A percentile compares a stretch with the other conserved stretches of the same genome.
Conservation (phyloP, 352 stramenopile species). For the Pythium rishiriense region DNA sequence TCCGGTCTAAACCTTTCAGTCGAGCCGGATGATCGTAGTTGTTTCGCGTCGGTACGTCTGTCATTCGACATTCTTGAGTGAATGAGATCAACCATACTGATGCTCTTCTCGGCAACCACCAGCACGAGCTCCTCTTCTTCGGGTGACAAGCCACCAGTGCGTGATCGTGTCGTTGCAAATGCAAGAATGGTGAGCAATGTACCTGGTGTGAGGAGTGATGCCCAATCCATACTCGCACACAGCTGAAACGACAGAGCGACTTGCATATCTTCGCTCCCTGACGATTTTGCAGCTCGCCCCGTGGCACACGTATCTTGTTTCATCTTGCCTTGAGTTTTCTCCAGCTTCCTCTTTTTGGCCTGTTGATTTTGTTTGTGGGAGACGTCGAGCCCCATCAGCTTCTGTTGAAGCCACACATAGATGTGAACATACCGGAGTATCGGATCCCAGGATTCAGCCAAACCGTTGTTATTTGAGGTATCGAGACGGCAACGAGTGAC, state of each 20-base stretch:
- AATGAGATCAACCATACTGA: conserved; percentile 28
- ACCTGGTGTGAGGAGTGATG: conserved; percentile 15
- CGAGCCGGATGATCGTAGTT: conserved; percentile 11
- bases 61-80: conserved; percentile 26
- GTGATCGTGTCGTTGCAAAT: conserved; percentile 2
- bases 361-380: not conserved
- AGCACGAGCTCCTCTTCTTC: conserved; percentile 26
- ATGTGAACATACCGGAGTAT: conserved; percentile 37
- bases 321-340: not conserved
- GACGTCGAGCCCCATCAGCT: not conserved
- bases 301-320: not conserved
- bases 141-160: not conserved
- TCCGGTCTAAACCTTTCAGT: conserved; percentile 15
- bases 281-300: not conserved
- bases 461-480: not conserved
- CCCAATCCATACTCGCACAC: conserved; percentile 17
- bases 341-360: conserved; percentile 21
- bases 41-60: conserved; percentile 6
- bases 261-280: not conserved
- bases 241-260: conserved; percentile 8
- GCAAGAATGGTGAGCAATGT: conserved; percentile 19
- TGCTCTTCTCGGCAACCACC: conserved; percentile 29
- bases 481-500: conserved; percentile 7
- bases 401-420: conserved; percentile 34
- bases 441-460: conserved; percentile 21